A percentile compares a stretch with the other conserved stretches of the same genome.
Conservation (phyloP, 1,139 yeast genomes). For the Kodamaea arcana region DNA sequence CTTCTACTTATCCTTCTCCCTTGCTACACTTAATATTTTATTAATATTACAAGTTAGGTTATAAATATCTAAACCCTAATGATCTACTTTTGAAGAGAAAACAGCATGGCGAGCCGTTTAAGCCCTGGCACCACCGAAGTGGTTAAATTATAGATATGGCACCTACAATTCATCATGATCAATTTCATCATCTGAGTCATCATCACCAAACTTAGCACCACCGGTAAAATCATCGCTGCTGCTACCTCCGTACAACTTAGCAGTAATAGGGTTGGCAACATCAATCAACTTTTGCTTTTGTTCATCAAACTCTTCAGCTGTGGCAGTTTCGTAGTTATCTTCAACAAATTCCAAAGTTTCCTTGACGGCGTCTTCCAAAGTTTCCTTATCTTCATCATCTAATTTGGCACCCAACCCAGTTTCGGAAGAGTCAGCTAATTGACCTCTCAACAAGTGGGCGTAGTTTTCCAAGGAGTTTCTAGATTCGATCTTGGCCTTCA, state of each 20-base stretch:
- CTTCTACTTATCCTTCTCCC: no score
- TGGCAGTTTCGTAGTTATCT: slow-evolving; percentile 82
- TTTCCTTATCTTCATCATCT: slow-evolving; percentile 88
- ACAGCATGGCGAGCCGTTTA: no score
- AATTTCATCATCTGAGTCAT: slow-evolving; percentile 62
- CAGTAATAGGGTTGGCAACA: slow-evolving; percentile 87
- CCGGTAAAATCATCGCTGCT: slow-evolving; percentile 32
- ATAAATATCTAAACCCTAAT: slow-evolving; percentile 3
- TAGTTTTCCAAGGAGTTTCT: slow-evolving; percentile 49
- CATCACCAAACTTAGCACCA: slow-evolving; percentile 48
- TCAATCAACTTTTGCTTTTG: slow-evolving; percentile 83
- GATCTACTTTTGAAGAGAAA: not conserved
- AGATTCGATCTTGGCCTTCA: slow-evolving; percentile 74
- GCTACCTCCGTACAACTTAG: slow-evolving; percentile 74
- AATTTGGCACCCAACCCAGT: slow-evolving; percentile 70
- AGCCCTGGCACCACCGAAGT: no score
- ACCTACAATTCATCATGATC: slow-evolving; percentile 51
- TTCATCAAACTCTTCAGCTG: slow-evolving; percentile 90
- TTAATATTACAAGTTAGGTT: slow-evolving; percentile 7
- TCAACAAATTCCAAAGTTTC: slow-evolving; percentile 87
- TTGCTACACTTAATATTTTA: no score
- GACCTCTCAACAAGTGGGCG: slow-evolving; percentile 45
- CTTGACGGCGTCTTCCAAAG: slow-evolving; percentile 80
- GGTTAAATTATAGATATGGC: not conserved
- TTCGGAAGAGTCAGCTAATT: slow-evolving; percentile 59